These are phyloP conservation scores for Strobilomyces echinocephalus DNA, from an alignment of 768 basidiomycete genomes.

Conservation along the genomic window DNA sequence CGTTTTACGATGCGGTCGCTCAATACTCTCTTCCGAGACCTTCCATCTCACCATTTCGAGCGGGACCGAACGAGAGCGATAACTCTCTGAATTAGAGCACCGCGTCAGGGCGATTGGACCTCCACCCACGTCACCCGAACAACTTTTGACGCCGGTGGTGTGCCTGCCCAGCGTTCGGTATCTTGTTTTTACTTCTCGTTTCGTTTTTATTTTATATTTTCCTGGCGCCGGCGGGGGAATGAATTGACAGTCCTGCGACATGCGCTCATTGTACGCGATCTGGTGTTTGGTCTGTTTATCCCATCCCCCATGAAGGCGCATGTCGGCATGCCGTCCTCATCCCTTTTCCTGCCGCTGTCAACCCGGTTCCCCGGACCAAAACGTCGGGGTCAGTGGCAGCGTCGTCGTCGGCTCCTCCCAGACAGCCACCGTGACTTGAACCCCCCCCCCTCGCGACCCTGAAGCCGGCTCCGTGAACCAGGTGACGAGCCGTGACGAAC, in stretches of 20 bases:
- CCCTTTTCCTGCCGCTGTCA: neutral
- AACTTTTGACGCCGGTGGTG: neutral
- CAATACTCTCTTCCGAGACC: neutral
- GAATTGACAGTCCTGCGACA: constrained; percentile 1
- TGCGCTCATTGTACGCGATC: constrained; percentile 5
- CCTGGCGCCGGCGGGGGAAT: neutral
- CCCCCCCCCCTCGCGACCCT: constrained; percentile 1
- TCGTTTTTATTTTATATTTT: neutral
- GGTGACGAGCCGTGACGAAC: neutral
- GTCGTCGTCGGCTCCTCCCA: constrained; percentile 3
- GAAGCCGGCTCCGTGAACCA: constrained; percentile 2
- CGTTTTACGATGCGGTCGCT: neutral
- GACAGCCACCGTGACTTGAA: neutral
- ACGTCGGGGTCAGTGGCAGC: neutral
- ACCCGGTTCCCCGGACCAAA: neutral
- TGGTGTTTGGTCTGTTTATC: constrained; percentile 1
- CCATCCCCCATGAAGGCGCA: constrained; percentile 1
- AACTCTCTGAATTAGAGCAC: neutral
- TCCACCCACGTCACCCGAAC: neutral
- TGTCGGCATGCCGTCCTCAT: constrained; percentile 10
- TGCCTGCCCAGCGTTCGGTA: neutral
- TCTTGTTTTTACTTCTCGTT: neutral
- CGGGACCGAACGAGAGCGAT: neutral
- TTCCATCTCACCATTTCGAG: constrained; percentile 9
- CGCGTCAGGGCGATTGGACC: neutral